These are phyloP conservation scores for Calonectria naviculata DNA, from an alignment of 2,329 filamentous ascomycete species.

Conservation along the genomic window DNA sequence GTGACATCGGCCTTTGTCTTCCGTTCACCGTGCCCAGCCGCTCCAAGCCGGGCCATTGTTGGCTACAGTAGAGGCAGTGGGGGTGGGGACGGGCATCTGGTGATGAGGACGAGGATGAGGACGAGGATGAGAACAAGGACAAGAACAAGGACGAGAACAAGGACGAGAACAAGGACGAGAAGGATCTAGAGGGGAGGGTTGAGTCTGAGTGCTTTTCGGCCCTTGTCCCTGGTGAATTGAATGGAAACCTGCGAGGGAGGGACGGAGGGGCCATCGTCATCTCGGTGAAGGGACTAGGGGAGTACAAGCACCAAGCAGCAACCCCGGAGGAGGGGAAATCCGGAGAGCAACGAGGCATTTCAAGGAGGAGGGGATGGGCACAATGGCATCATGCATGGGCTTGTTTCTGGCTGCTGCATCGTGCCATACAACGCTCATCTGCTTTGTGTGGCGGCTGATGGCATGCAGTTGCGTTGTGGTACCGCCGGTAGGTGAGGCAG, in stretches of 20 bases:
- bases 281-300: neutral
- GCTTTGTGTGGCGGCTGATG: slow-evolving; percentile 15
- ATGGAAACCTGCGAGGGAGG: neutral
- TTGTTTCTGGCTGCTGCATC: slow-evolving; percentile 20
- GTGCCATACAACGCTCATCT: slow-evolving; percentile 18
- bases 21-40: slow-evolving; percentile 21
- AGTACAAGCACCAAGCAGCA: neutral
- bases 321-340: neutral
- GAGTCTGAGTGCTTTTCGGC: neutral
- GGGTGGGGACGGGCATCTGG: slow-evolving; percentile 21
- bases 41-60: neutral
- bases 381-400: slow-evolving; percentile 33
- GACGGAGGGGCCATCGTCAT: neutral
- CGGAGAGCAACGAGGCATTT: slow-evolving; percentile 15
- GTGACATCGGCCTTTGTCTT: slow-evolving; percentile 23
- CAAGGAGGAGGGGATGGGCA: slow-evolving; percentile 9
- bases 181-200: neutral
- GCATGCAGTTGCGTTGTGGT: neutral
- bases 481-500: neutral
- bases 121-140: neutral
- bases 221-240: neutral
- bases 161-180: neutral
- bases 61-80: slow-evolving; percentile 5
- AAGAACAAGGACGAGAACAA: neutral
- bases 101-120: neutral